A percentile compares a stretch with the other conserved stretches of the same genome.
phyloP scores from a whole-genome alignment of 2,329 filamentous ascomycete genomes.

The Bipolaris zeicola region DNA sequence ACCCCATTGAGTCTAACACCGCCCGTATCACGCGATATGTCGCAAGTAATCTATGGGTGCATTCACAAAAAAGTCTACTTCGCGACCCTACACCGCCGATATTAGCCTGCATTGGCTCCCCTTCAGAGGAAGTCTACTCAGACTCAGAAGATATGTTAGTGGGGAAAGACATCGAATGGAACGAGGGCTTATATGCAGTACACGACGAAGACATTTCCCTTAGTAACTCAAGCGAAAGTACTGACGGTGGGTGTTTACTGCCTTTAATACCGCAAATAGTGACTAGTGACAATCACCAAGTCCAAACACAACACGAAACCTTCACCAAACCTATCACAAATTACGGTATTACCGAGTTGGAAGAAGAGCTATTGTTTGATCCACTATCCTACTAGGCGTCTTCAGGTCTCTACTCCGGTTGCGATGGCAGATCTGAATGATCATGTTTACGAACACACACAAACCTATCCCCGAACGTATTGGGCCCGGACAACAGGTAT shows the following conservation, averaged over 20 bases:
- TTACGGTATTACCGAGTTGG: not conserved
- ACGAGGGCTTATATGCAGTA: not conserved
- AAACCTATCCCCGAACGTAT: not conserved
- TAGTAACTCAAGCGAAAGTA: not conserved
- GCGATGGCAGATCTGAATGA: not conserved
- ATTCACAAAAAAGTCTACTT: conserved; percentile 8
- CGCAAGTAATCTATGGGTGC: conserved; percentile 12
- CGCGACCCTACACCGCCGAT: not conserved
- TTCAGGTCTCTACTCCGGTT: not conserved
- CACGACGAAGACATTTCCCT: not conserved
- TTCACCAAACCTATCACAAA: not conserved
- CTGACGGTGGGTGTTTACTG: not conserved
- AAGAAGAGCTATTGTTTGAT: conserved; percentile 9
- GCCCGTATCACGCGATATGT: not conserved
- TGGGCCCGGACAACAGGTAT: not conserved
- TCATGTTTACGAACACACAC: not conserved
- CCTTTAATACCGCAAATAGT: not conserved
- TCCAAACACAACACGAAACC: not conserved
- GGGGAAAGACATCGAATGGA: not conserved
- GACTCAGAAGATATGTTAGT: conserved; percentile 19
- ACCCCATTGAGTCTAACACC: not conserved
- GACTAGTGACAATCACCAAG: not conserved
- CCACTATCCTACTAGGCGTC: not conserved
- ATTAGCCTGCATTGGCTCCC: conserved; percentile 7
- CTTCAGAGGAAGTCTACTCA: not conserved